Base-by-base conservation (phyloP, 2,329 filamentous ascomycete genomes). In the Botrytis medusae region DNA sequence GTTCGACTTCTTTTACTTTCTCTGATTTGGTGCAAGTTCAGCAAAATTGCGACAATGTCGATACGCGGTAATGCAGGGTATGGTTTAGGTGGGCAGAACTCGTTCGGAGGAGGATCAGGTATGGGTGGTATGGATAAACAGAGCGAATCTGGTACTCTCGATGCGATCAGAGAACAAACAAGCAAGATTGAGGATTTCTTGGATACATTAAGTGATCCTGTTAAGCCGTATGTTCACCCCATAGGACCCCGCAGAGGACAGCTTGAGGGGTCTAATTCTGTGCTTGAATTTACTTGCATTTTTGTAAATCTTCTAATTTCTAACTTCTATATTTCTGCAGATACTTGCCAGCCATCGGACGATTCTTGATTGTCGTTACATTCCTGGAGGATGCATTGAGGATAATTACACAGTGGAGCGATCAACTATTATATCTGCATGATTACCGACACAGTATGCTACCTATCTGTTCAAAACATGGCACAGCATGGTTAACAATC, bases 101-200 rank as follows among this genome's bases (percentile, higher is more conserved):
- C 77, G 32, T 83, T 83, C 73, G 82, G 82, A 69, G 81, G 79
- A 32, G 71, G 71, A 40, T 76, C 81, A 42, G 78, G 77, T 68
- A 80, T 79, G 75, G 78, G 75, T 51, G 44, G 69, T 14, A 60
- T 68, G 63, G 80, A 81, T 63, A 78, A 77, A 37, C 79, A 71
- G 57, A 77, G 72, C 54, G 82, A 83, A 69, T 79, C 82, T 77
- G 80, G 80, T 74, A 79, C 80, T 73, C 89, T 99, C 78, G 96
- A 98, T 83, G 89, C 93, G 79, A 94, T 99, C 81, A 89, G 96
- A 77, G 90, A 94, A 83, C 95, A 98, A 84, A 99, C 96, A 69
- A 97, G 93, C 91, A 98, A 98, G 88, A 95, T 99, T 78, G 96
- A 99, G 85, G 96, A 99, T 82, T 85, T 93, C 82, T 84, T 99